Evolutionary conservation across 2,329 filamentous ascomycete genomes (phyloP).

Genomic region (Sporothrix dimorphospora): DNA sequence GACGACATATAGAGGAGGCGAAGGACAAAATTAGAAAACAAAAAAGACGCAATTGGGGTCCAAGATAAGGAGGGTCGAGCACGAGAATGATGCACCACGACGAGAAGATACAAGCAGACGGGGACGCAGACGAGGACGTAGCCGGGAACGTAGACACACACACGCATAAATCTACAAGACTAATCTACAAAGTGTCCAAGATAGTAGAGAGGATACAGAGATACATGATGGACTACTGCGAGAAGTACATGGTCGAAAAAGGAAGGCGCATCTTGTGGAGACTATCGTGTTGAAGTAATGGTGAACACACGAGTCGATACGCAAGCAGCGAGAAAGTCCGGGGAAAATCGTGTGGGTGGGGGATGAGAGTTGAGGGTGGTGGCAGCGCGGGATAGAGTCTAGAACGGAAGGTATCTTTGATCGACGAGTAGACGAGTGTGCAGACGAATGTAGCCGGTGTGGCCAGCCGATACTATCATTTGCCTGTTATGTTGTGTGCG

Average conservation of each 20-base stretch:
- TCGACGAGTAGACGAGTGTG: neutral
- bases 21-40: neutral
- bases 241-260: neutral
- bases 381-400: neutral
- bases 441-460: too few species aligned
- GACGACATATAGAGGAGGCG: neutral
- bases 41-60: conserved; percentile 17
- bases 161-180: neutral
- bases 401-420: conserved; percentile 18
- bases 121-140: neutral
- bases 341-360: neutral
- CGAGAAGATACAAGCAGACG: neutral
- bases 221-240: neutral
- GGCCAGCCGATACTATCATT: neutral
- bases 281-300: neutral
- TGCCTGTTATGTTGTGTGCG: too few species aligned
- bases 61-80: conserved; percentile 13
- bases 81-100: neutral
- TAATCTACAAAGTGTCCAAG: neutral
- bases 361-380: neutral
- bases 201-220: neutral
- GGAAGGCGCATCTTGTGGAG: neutral
- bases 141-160: neutral
- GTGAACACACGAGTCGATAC: neutral
- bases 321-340: neutral